A percentile compares a stretch with the other conserved stretches of the same genome.
Conservation (phyloP, 1,284 basidiomycete species). For the Trametes pubescens region DNA sequence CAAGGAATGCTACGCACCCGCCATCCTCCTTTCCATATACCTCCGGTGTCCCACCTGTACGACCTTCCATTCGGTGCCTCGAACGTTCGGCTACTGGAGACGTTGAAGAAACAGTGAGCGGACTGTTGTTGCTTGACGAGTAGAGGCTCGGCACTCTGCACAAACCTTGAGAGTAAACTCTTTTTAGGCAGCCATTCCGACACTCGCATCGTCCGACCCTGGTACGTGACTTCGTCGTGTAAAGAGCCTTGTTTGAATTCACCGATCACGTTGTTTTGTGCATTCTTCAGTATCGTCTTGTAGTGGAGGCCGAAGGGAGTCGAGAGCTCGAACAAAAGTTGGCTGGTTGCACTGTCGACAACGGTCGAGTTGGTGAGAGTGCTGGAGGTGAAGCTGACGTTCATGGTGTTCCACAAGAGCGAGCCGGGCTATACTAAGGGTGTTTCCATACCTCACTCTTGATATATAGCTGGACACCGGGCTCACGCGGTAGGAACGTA, state of each 20-base stretch:
- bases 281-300: neutral
- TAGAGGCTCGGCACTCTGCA: too few species aligned
- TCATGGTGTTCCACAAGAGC: neutral
- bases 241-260: neutral
- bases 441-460: too few species aligned
- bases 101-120: neutral
- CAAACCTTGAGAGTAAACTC: neutral
- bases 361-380: neutral
- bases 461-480: too few species aligned
- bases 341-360: neutral
- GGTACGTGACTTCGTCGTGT: neutral
- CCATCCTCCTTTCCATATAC: neutral
- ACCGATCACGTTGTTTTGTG: neutral
- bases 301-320: neutral
- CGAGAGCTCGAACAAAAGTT: neutral
- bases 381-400: neutral
- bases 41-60: neutral
- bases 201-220: neutral
- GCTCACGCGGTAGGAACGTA: too few species aligned
- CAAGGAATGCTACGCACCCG: neutral
- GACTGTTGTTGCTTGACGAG: too few species aligned
- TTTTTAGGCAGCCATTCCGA: slow-evolving; percentile 1
- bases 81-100: neutral
- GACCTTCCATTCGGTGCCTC: neutral
- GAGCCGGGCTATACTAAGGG: too few species aligned